Conservation (phyloP, 2,329 filamentous ascomycete genomes). For the Paramyrothecium roridum region DNA sequence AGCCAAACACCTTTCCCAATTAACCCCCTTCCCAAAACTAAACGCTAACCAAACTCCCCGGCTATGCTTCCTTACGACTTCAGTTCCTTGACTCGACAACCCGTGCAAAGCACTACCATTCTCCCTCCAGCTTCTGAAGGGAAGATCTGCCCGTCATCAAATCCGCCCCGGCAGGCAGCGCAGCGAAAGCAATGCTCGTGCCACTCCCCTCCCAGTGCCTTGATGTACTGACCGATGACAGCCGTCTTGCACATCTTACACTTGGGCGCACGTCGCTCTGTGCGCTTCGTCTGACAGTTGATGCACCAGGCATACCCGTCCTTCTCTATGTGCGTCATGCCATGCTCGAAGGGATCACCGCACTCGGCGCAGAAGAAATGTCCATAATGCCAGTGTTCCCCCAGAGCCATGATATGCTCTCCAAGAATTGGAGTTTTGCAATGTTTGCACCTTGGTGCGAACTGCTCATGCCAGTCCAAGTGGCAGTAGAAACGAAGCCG, state of each 20-base stretch:
- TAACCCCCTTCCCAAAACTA: constrained; percentile 13
- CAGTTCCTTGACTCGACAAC: constrained; percentile 56
- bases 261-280: constrained; percentile 82
- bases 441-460: constrained; percentile 88
- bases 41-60: constrained; percentile 5
- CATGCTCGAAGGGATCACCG: constrained; percentile 83
- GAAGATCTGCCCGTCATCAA: constrained; percentile 65
- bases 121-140: constrained; percentile 49
- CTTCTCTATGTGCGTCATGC: constrained; percentile 78
- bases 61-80: constrained; percentile 38
- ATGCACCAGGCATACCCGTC: constrained; percentile 98
- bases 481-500: constrained; percentile 90
- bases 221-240: constrained; percentile 86
- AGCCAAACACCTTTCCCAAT: constrained; percentile 23
- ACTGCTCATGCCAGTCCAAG: constrained; percentile 96
- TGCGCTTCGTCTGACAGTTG: constrained; percentile 86
- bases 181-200: constrained; percentile 91
- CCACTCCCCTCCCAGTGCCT: constrained; percentile 89
- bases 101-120: constrained; percentile 57
- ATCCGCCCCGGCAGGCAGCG: constrained; percentile 55
- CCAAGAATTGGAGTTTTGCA: constrained; percentile 96
- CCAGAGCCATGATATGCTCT: constrained; percentile 89
- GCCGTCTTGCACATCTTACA: constrained; percentile 81
- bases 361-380: constrained; percentile 99
- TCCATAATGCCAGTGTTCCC: constrained; percentile 93